Conservation (phyloP, 495 filamentous ascomycete genomes). For the Schizothecium vesticola region DNA sequence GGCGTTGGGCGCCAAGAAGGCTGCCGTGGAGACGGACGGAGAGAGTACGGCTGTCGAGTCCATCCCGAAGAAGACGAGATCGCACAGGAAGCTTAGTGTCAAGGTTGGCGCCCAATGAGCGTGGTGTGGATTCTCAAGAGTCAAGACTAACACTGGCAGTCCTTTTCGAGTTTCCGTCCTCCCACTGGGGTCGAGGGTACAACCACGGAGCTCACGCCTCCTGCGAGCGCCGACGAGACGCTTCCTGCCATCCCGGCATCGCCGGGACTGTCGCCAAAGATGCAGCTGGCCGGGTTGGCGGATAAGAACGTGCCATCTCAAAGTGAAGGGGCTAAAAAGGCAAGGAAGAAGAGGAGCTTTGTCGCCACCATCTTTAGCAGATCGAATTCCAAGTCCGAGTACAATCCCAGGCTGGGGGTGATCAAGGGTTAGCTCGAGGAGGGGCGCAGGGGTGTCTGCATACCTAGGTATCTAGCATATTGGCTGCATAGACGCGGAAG, state of each 20-base stretch:
- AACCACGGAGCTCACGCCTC: slow-evolving; percentile 23
- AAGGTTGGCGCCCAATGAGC: slow-evolving; percentile 15
- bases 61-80: slow-evolving; percentile 11
- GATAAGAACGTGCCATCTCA: background rate
- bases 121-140: background rate
- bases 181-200: slow-evolving; percentile 4
- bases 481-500: background rate
- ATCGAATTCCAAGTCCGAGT: slow-evolving; percentile 17
- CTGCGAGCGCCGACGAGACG: slow-evolving; percentile 20
- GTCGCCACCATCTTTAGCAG: slow-evolving; percentile 43
- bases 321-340: slow-evolving; percentile 17
- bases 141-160: slow-evolving; percentile 9
- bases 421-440: slow-evolving; percentile 4
- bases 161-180: slow-evolving; percentile 18
- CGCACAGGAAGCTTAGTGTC: slow-evolving; percentile 29
- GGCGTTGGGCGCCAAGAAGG: background rate
- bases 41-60: background rate
- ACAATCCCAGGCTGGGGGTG: slow-evolving; percentile 12
- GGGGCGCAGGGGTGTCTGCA: background rate
- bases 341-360: slow-evolving; percentile 49
- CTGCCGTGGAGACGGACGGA: background rate
- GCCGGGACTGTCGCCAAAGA: background rate
- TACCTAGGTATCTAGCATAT: background rate
- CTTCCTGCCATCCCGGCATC: slow-evolving; percentile 17
- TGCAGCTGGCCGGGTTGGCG: background rate